phyloP scores from a whole-genome alignment of 2,329 filamentous ascomycete genomes.

The Microascus cirrosus region DNA sequence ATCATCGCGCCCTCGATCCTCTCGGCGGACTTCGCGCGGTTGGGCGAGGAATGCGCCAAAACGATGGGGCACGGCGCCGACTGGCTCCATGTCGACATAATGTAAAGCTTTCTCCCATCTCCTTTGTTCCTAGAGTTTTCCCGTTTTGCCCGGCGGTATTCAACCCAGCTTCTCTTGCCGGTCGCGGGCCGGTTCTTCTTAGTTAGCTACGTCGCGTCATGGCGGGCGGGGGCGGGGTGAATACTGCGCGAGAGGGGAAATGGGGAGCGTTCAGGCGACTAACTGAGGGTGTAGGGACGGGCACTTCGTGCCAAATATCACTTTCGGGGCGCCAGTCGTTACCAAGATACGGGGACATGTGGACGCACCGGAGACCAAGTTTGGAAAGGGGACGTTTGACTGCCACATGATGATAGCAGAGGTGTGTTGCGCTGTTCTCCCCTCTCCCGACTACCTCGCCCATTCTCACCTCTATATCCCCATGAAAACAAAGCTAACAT shows the following conservation, averaged over 20 bases:
- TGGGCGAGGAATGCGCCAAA: conserved; percentile 75
- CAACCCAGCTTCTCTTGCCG: background rate
- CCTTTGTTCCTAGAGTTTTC: background rate
- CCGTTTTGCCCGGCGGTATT: background rate
- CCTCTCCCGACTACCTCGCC: background rate
- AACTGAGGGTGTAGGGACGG: conserved; percentile 59
- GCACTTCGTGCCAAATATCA: conserved; percentile 98
- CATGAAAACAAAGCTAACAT: background rate
- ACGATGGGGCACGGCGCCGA: conserved; percentile 83
- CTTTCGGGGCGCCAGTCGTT: conserved; percentile 89
- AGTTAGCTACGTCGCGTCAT: no score
- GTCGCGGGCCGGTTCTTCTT: background rate
- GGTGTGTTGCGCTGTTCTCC: conserved; percentile 35
- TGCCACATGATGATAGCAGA: conserved; percentile 99
- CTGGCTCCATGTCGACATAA: conserved; percentile 93
- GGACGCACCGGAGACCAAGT: conserved; percentile 54
- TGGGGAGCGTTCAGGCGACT: no score
- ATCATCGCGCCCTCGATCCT: conserved; percentile 99
- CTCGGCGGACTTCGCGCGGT: conserved; percentile 84
- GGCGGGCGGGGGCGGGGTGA: background rate
- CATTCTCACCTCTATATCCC: background rate
- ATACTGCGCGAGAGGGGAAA: background rate
- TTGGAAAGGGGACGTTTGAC: conserved; percentile 87
- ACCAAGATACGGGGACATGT: conserved; percentile 87
- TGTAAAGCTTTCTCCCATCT: conserved; percentile 28